Conservation (phyloP, 2,329 filamentous ascomycete species). For the Ceratocystis diversiconidia region DNA sequence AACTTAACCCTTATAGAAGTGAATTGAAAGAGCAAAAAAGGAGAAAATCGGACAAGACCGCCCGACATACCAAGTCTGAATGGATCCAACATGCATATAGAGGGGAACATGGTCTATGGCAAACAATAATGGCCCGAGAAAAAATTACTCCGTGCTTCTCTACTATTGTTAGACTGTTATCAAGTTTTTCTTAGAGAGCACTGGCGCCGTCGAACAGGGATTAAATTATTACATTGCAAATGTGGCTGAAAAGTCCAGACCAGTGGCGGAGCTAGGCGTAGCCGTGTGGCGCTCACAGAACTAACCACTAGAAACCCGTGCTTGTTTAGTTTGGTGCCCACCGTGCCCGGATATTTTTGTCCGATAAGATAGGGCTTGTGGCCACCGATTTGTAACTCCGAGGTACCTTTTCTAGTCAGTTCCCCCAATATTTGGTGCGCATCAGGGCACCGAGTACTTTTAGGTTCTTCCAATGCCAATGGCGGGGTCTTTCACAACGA, state of each 20-base stretch:
- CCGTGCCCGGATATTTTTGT: slow-evolving; percentile 16
- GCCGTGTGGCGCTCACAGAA: slow-evolving; percentile 16
- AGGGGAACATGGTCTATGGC: too few species aligned
- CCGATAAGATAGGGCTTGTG: slow-evolving; percentile 19
- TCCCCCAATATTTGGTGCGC: slow-evolving; percentile 5
- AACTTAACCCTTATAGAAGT: too few species aligned
- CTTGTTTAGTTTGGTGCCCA: slow-evolving; percentile 13
- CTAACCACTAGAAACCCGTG: slow-evolving; percentile 15
- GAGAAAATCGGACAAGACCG: too few species aligned
- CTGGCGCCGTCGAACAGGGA: background rate
- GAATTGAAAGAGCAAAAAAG: too few species aligned
- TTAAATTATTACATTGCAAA: background rate
- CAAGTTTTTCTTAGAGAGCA: background rate
- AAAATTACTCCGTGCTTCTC: background rate
- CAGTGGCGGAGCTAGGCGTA: slow-evolving; percentile 15
- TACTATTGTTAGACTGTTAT: slow-evolving; percentile 1
- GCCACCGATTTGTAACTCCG: slow-evolving; percentile 15
- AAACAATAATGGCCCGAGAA: background rate
- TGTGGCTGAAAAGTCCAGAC: slow-evolving; percentile 4
- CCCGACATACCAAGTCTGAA: too few species aligned
- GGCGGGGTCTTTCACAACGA: slow-evolving; percentile 18
- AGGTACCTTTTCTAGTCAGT: slow-evolving; percentile 12
- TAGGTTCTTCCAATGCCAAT: slow-evolving; percentile 15
- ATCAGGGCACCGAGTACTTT: slow-evolving; percentile 10
- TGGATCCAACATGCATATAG: too few species aligned